Evolutionary conservation across 2,329 filamentous ascomycete species (phyloP), one percentile per base, ranked within the genome.

Genomic region (Aspergillus pseudotamarii): DNA sequence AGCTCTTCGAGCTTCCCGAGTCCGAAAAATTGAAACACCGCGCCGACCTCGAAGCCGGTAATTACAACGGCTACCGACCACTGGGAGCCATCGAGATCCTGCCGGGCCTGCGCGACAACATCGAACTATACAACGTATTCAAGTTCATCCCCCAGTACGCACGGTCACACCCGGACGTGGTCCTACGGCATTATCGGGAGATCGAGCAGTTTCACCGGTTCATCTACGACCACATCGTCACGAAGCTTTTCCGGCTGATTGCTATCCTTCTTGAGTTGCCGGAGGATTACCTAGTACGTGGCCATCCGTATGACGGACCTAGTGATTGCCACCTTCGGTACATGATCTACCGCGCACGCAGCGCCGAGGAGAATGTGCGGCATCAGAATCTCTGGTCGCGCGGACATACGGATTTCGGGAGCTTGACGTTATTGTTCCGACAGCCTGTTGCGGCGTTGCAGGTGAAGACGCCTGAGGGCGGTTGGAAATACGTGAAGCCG

Each of bases 311-410:
- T 73, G 81, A 86, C 2, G 80, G 82, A 32, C 81, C 83, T 41
- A 82, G 83, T 10, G 85, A 88, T 66, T 85, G 86, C 38, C 86
- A 89, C 61, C 78, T 88, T 36, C 81, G 88, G 2, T 89, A 88
- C 71, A 88, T 88, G 85, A 81, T 83, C 55, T 88, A 88, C 65
- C 78, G 80, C 26, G 80, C 81, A 1, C 83, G 85, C 36, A 81
- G 78, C 0, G 73, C 78, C 0, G 81, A 85, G 38, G 81, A 85
- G 61, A 82, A 81, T 63, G 80, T 78, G 14, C 76, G 75, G 46
- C 75, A 78, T 1, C 79, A 81, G 1, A 74, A 76, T 43, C 75
- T 84, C 1, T 82, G 81, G 60, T 75, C 79, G 0, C 76, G 77
- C 0, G 85, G 85, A 0, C 86, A 88, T 67, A 88, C 85, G 0